Percentiles rank a stretch among this genome's conserved stretches.
These are phyloP conservation scores for Penicillium expansum DNA, from an alignment of 2,329 filamentous ascomycete genomes.

Conservation along the genomic window DNA sequence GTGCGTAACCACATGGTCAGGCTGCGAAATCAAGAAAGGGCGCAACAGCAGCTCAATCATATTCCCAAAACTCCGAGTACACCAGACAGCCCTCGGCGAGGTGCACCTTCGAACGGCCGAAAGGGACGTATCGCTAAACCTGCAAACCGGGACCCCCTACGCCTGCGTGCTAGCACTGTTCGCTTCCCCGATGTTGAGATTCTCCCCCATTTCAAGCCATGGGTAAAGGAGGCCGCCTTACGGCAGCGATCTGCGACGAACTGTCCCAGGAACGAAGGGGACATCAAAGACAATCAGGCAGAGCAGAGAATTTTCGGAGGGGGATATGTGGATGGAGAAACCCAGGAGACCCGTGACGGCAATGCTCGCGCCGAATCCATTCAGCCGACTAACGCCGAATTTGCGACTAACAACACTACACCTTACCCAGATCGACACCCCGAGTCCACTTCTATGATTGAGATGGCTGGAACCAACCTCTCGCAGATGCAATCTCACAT, in stretches of 20 bases:
- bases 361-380: background rate
- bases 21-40: slow-evolving; percentile 5
- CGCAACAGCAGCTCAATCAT: slow-evolving; percentile 3
- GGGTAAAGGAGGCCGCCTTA: slow-evolving; percentile 12
- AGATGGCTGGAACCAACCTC: background rate
- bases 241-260: background rate
- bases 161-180: slow-evolving; percentile 6
- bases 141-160: background rate
- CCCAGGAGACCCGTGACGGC: background rate
- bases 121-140: background rate
- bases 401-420: too few species aligned
- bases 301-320: background rate
- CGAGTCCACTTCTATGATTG: background rate
- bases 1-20: slow-evolving; percentile 24
- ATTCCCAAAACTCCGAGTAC: background rate
- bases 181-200: slow-evolving; percentile 44
- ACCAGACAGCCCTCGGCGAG: background rate
- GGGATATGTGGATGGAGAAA: background rate
- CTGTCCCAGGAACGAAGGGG: background rate
- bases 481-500: background rate
- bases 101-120: background rate
- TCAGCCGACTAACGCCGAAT: background rate
- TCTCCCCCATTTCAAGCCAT: slow-evolving; percentile 32
- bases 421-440: background rate
- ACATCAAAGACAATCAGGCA: background rate